Conservation (phyloP, 176 grass and related monocot genomes). For the Avena atlantica region DNA sequence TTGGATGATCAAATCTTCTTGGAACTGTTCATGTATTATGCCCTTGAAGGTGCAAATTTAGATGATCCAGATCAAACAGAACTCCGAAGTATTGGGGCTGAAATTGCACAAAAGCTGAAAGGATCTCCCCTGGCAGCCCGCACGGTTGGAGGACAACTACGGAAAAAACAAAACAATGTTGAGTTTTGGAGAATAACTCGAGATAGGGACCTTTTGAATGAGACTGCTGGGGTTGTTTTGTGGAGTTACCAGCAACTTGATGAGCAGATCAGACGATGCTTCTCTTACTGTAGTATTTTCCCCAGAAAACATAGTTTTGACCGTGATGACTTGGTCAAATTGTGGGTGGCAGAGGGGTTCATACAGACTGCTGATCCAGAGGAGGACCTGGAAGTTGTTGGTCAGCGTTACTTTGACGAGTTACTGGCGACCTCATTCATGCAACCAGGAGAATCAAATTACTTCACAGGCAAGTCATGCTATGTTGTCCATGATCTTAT, state of each 20-base stretch:
- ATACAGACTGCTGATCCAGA: neutral
- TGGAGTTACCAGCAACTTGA: slow-evolving; percentile 14
- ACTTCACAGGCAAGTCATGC: neutral
- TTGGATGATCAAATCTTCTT: neutral
- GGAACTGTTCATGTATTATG: slow-evolving; percentile 40
- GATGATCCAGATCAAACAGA: neutral
- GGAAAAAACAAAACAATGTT: neutral
- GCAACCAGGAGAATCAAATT: too few relatives aligned
- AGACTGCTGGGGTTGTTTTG: neutral
- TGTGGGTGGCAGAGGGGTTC: slow-evolving; percentile 20
- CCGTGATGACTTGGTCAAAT: neutral
- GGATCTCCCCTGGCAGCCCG: neutral
- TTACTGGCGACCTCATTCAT: too few relatives aligned
- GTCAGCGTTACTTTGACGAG: too few relatives aligned
- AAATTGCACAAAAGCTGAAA: neutral
- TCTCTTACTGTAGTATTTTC: slow-evolving; percentile 3
- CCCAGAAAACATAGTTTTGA: neutral
- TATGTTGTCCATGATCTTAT: slow-evolving; percentile 44
- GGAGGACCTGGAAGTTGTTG: too few relatives aligned
- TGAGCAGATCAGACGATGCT: neutral
- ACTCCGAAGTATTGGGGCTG: neutral
- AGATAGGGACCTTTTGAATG: too few relatives aligned
- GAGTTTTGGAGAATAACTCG: neutral
- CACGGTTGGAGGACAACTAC: neutral
- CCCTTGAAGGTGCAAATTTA: neutral